Evolutionary conservation across 164 flowering plant genomes (phyloP), one percentile per base, ranked within the genome.

Genomic region (Taxillus chinensis): DNA sequence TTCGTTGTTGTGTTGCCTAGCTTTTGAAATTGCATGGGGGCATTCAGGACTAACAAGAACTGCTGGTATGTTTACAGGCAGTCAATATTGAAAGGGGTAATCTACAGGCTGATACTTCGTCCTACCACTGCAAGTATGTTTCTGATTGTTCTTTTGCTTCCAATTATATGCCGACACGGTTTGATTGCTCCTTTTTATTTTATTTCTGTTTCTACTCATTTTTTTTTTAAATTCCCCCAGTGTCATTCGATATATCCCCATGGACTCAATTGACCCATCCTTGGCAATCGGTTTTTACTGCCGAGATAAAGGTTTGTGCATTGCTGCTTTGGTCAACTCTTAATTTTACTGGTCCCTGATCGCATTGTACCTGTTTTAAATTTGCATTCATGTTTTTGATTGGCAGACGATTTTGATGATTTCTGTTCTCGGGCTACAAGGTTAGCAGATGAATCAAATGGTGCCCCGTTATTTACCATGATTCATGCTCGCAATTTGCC

Each of bases 201-300:
- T 59, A 57, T 11, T 41, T 40, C 9, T 6, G 50, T n/a, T 42
- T 48, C 17, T 9, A 27, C 13, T 56, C 50, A n/a, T 63, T 16
- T 9, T 55, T 6, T 50, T 3, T 7, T 55, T n/a, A 8, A 0
- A 42, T 63, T 39, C 54, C 14, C 64, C 8, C 80, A 89, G 92
- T 71, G 70, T 68, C 38, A 55, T 83, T 7, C 75, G 90, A 41
- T 79, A 85, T 61, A 73, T 89, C 64, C 81, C 86, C 8, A 71
- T 92, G 4, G 90, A 83, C 9, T 74, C 75, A n/a, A 79, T 92
- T 56, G 98, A 92, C 76, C 82, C 98, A 62, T 92, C 98, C 12
- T 63, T 89, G 78, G 96, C 96, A n/a, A 81, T 92, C 64, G 95
- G 98, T 39, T 92, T 92, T 71, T 92, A 82, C 53, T 92, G 98